A percentile compares a stretch with the other conserved stretches of the same genome.
Evolutionary conservation across 805 yeast species (phyloP).

Genomic region (Candida patagonica): DNA sequence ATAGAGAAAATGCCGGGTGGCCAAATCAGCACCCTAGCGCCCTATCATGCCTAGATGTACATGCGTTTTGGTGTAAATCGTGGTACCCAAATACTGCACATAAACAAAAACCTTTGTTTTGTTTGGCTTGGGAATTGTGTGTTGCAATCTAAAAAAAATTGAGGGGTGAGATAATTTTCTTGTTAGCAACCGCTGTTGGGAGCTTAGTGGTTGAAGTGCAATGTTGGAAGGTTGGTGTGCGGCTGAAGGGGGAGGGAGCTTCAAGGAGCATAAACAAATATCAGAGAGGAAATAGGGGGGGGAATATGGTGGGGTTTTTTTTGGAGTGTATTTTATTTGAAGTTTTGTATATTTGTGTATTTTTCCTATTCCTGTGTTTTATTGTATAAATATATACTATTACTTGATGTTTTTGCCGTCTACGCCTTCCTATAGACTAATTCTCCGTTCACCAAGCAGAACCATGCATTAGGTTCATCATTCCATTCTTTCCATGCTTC

Average conservation of each 20-base stretch:
- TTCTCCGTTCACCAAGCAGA: conserved; percentile 15
- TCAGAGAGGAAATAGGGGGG: too few species aligned
- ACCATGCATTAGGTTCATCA: conserved; percentile 12
- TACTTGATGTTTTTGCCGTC: too few species aligned
- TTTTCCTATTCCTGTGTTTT: too few species aligned
- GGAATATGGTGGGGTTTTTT: too few species aligned
- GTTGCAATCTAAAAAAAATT: neutral
- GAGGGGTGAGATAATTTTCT: neutral
- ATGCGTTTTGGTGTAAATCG: neutral
- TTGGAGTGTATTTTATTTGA: too few species aligned
- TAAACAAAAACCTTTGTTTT: too few species aligned
- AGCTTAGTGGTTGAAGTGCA: neutral
- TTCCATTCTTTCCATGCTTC: conserved; percentile 16
- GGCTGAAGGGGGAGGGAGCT: too few species aligned
- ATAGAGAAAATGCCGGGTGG: neutral
- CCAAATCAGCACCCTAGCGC: neutral
- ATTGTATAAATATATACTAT: too few species aligned
- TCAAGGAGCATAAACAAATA: too few species aligned
- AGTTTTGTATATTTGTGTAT: too few species aligned
- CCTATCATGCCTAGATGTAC: neutral
- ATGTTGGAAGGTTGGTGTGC: conserved; percentile 1
- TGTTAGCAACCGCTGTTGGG: neutral
- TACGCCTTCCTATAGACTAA: conserved; percentile 14
- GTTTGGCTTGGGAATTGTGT: neutral
- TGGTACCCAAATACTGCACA: too few species aligned